A percentile compares a stretch with the other conserved stretches of the same genome.
phyloP scores from a whole-genome alignment of 768 basidiomycete genomes.

The Albatrellus ellisii region DNA sequence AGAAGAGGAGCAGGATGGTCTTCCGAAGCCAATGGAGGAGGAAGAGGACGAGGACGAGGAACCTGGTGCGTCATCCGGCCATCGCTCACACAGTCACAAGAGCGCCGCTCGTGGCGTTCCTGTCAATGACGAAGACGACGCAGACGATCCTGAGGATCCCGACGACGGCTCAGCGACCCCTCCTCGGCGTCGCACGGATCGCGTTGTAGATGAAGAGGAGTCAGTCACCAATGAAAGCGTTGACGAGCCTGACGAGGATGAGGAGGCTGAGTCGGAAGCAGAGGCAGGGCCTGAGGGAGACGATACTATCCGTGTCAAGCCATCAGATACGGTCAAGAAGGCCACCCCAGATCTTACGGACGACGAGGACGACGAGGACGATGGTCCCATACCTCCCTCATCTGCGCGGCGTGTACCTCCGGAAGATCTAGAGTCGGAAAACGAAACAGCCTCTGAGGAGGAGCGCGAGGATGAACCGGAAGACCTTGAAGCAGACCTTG shows the following conservation, averaged over 20 bases:
- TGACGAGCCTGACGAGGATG: conserved; percentile 6
- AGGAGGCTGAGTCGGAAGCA: conserved; percentile 14
- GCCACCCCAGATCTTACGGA: conserved; percentile 19
- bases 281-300: conserved; percentile 22
- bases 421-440: conserved; percentile 11
- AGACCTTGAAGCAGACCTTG: conserved; percentile 19
- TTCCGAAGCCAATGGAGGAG: conserved; percentile 13
- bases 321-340: conserved; percentile 11
- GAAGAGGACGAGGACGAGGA: conserved; percentile 16
- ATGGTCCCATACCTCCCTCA: conserved; percentile 9
- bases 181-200: not conserved
- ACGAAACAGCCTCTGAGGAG: conserved; percentile 16
- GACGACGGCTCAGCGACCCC: not conserved
- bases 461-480: conserved; percentile 16
- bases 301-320: conserved; percentile 23
- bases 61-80: not conserved
- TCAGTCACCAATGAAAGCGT: conserved; percentile 9
- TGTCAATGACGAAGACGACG: conserved; percentile 9
- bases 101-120: not conserved
- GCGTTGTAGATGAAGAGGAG: conserved; percentile 6
- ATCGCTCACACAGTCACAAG: not conserved
- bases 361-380: conserved; percentile 23
- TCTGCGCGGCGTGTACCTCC: not conserved
- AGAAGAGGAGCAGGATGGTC: conserved; percentile 12
- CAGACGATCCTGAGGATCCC: not conserved